These are phyloP conservation scores for Phytophthora podocarpi DNA, from an alignment of 352 stramenopile genomes.

Conservation along the genomic window DNA sequence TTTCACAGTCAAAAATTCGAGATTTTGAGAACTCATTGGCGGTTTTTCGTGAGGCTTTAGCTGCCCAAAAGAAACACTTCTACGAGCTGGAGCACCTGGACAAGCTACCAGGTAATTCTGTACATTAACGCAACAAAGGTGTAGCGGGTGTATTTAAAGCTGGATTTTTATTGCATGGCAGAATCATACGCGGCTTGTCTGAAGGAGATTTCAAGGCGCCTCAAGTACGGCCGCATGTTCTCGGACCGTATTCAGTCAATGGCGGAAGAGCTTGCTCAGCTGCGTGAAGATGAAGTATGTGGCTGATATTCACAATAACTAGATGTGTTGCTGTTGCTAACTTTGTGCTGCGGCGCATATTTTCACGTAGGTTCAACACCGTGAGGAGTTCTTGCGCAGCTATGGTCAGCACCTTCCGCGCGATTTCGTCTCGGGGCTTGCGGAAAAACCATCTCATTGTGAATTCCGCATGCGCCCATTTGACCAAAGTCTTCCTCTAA, in stretches of 20 bases:
- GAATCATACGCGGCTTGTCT: slow-evolving; percentile 83
- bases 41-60: slow-evolving; percentile 79
- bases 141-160: neutral
- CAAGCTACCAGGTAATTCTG: slow-evolving; percentile 64
- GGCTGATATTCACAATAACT: neutral
- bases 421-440: slow-evolving; percentile 81
- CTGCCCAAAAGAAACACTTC: slow-evolving; percentile 85
- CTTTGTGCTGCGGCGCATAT: neutral
- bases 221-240: slow-evolving; percentile 76
- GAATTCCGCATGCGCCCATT: slow-evolving; percentile 89
- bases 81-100: slow-evolving; percentile 85
- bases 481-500: slow-evolving; percentile 78
- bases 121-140: neutral
- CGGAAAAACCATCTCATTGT: slow-evolving; percentile 88
- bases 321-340: slow-evolving; percentile 12
- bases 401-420: slow-evolving; percentile 84
- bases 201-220: slow-evolving; percentile 75
- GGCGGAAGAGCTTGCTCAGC: slow-evolving; percentile 81
- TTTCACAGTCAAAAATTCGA: slow-evolving; percentile 86
- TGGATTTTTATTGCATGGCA: slow-evolving; percentile 11
- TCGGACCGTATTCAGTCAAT: slow-evolving; percentile 86
- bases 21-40: slow-evolving; percentile 89
- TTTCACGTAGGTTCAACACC: slow-evolving; percentile 56
- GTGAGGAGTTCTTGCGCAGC: slow-evolving; percentile 75
- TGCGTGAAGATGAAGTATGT: slow-evolving; percentile 80